phyloP scores from a whole-genome alignment of 176 grass and related monocot species.

The Zizania latifolia region DNA sequence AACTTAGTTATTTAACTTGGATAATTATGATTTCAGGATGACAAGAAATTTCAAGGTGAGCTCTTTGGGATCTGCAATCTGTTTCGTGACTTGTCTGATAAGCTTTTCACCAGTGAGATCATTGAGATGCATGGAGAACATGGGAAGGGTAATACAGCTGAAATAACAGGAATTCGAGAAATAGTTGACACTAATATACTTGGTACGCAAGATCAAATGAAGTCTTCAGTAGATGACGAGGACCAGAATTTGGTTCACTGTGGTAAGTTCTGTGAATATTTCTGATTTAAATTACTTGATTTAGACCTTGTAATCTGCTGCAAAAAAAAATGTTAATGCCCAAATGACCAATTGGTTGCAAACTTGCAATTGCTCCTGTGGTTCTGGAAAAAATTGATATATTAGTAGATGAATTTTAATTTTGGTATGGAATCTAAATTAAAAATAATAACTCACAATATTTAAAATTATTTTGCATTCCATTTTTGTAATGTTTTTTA shows the following conservation, averaged over 20 bases:
- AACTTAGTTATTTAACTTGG: constrained; percentile 7
- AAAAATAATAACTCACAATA: not conserved
- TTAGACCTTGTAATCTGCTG: not conserved
- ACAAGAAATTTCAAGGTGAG: constrained; percentile 95
- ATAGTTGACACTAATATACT: constrained; percentile 45
- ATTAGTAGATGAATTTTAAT: not conserved
- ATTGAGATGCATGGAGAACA: constrained; percentile 94
- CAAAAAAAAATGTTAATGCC: constrained; percentile 20
- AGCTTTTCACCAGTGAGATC: constrained; percentile 97
- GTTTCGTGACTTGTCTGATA: constrained; percentile 83
- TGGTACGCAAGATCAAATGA: constrained; percentile 21
- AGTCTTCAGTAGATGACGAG: constrained; percentile 13
- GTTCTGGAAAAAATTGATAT: not conserved
- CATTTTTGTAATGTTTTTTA: not conserved
- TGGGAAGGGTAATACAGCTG: constrained; percentile 34
- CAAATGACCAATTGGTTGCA: not conserved
- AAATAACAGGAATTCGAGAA: constrained; percentile 39
- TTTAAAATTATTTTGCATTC: not conserved
- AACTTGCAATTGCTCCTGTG: constrained; percentile 13
- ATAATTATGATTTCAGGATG: constrained; percentile 49
- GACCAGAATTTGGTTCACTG: constrained; percentile 39
- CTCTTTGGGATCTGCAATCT: constrained; percentile 98
- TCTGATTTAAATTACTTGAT: not conserved
- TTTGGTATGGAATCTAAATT: not conserved
- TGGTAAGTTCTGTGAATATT: constrained; percentile 34